A percentile compares a stretch with the other conserved stretches of the same genome.
Evolutionary conservation across 768 basidiomycete genomes (phyloP).

Genomic region (Tricholoma matsutake): DNA sequence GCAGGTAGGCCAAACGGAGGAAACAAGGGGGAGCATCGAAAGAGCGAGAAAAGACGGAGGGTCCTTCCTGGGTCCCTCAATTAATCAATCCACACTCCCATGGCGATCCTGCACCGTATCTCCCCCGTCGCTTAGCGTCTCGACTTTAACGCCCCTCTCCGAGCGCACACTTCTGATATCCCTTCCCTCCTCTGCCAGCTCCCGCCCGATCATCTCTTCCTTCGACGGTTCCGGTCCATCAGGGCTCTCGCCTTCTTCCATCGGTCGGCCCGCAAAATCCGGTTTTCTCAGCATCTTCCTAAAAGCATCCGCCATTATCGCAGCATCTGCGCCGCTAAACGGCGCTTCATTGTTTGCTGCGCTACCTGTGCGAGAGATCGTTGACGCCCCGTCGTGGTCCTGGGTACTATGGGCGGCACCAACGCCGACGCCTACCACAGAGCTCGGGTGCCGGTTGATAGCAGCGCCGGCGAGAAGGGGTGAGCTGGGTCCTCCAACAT

Average conservation of each 20-base stretch:
- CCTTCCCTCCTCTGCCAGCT: slow-evolving; percentile 86
- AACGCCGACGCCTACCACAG: slow-evolving; percentile 18
- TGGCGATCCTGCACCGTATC: slow-evolving; percentile 47
- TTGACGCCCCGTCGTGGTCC: slow-evolving; percentile 73
- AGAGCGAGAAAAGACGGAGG: background rate
- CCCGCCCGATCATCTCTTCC: slow-evolving; percentile 57
- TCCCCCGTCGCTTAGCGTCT: slow-evolving; percentile 57
- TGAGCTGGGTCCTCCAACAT: slow-evolving; percentile 36
- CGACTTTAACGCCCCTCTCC: slow-evolving; percentile 75
- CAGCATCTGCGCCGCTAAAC: slow-evolving; percentile 83
- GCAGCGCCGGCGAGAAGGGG: slow-evolving; percentile 31
- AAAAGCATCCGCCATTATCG: slow-evolving; percentile 92
- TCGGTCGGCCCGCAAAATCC: slow-evolving; percentile 69
- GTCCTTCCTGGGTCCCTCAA: slow-evolving; percentile 5
- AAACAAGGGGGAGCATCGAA: background rate
- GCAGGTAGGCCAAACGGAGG: background rate
- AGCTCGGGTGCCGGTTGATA: slow-evolving; percentile 29
- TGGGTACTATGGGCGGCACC: slow-evolving; percentile 40
- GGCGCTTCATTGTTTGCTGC: slow-evolving; percentile 63
- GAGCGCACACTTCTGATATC: slow-evolving; percentile 83
- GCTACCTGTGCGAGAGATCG: slow-evolving; percentile 58
- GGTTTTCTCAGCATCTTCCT: slow-evolving; percentile 85
- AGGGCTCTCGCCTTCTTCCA: slow-evolving; percentile 70
- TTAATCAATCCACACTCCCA: slow-evolving; percentile 17
- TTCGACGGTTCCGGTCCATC: slow-evolving; percentile 48